phyloP scores from a whole-genome alignment of 225 moss, liverwort and hornwort genomes.

The Ulota crispa region DNA sequence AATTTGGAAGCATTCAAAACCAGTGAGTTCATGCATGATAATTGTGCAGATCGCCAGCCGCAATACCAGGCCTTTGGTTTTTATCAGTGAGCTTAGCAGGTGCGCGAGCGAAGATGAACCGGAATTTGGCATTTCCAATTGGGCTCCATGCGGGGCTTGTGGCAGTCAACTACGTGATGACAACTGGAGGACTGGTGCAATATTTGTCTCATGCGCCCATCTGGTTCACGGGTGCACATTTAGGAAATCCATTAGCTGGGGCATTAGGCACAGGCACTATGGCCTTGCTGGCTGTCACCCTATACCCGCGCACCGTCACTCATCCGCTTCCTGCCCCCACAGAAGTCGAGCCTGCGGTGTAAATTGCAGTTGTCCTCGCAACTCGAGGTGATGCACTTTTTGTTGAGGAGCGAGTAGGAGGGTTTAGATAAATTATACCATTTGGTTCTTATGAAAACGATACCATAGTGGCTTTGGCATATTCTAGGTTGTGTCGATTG shows the following conservation, averaged over 20 bases:
- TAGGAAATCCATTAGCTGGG: slow-evolving; percentile 79
- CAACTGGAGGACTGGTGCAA: slow-evolving; percentile 52
- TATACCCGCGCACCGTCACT: slow-evolving; percentile 56
- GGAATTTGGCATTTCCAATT: slow-evolving; percentile 78
- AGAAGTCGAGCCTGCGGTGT: slow-evolving; percentile 22
- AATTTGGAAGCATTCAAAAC: not conserved
- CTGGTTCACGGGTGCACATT: slow-evolving; percentile 85
- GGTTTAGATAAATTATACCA: not conserved
- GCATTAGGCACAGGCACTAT: slow-evolving; percentile 75
- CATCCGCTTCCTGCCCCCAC: slow-evolving; percentile 6
- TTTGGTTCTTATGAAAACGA: not conserved
- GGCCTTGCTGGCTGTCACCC: slow-evolving; percentile 66
- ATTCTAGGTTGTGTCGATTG: not conserved
- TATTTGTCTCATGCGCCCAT: slow-evolving; percentile 62
- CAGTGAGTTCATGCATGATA: slow-evolving; percentile 5
- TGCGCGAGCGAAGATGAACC: slow-evolving; percentile 60
- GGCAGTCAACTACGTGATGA: slow-evolving; percentile 57
- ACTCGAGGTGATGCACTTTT: not conserved
- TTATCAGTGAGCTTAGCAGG: slow-evolving; percentile 74
- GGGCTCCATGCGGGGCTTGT: slow-evolving; percentile 91
- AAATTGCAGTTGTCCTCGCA: not conserved
- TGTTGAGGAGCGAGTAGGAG: not conserved
- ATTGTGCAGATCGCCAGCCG: slow-evolving; percentile 73
- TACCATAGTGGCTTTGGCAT: not conserved
- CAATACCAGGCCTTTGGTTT: slow-evolving; percentile 84